Base-by-base conservation (phyloP, 768 basidiomycete species). In the Inosperma sp. region DNA sequence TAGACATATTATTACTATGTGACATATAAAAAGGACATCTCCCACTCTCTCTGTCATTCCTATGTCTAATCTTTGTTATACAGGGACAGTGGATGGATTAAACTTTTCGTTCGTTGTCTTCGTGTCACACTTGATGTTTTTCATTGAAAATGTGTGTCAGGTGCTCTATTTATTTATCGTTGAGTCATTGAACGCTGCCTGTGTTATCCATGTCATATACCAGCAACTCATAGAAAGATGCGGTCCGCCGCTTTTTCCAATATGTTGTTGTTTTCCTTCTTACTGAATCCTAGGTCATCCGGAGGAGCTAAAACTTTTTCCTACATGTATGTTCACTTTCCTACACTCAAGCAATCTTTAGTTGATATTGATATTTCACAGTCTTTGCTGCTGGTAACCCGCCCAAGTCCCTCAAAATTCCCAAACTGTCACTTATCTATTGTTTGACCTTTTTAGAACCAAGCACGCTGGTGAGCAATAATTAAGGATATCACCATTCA, bases 191-290 rank as follows among this genome's bases (percentile, higher is more conserved):
- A 77, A 77, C 47, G 74, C 74, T 6, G 73, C 58, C 2, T 71
- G 68, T 53, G 71, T 73, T 55, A 73, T 77, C 49, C 68, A 64
- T 8, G 70, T 77, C 59, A 68, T 77, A 62, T 79, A 72, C 42
- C 68, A 79, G 50, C 74, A 75, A 0, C 64, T 79, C 1, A 71
- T 79, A 26, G 33, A 63, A 23, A 59, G 73, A 50, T 75, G 69
- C 43, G 72, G 73, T 71, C 37, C 2, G 65, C 33, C 3, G 16
- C 37, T 14, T 6, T 48, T 22, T 7, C 6, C 7, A 17, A 27
- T n/a, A 27, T 9, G 14, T 12, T 23, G 14, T 17, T n/a, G 12
- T 42, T 49, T 14, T 21, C 7, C 13, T 27, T 36, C 23, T 13
- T 21, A 8, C 33, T 46, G n/a, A n/a, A n/a, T n/a, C n/a, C n/a